Evolutionary conservation across 2,329 filamentous ascomycete genomes (phyloP), one percentile per base, ranked within the genome.

Genomic region (Teratosphaeria zuluensis): DNA sequence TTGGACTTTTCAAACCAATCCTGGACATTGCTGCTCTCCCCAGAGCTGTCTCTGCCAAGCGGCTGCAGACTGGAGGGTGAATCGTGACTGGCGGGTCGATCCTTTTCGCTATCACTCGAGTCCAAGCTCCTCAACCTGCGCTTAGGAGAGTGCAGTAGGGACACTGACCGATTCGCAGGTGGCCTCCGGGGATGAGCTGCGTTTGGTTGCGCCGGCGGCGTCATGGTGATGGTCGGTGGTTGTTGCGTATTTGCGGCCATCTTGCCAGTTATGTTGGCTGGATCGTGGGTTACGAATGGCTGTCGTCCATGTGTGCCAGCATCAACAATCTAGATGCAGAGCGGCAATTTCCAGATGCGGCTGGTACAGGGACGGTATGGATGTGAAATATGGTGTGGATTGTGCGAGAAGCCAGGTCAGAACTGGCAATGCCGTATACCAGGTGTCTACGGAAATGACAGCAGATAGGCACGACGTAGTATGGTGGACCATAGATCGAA

Each of bases 1-100:
- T 81, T 81, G 42, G 75, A 77, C 51, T 72, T 74, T 53, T 80
- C 77, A 56, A 81, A 81, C 79, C 79, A 81, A 53, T 74, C 74
- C 21, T 78, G 77, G 1, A 76, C 77, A 62, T 79, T 78, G 64
- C 78, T 80, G 67, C 77, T 80, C 66, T 80, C 78, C 16, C 76
- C 76, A 0, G 78, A 80, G 60, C 76, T 78, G 57, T 72, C 64
- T 63, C 75, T 75, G 3, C 63, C 65, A 62, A 61, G 65, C 7
- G 74, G 71, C 24, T 72, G 74, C 35, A 72, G 61, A 57, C 72
- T 76, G 21, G 75, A 77, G 0, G 75, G 74, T 8, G 75, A 75
- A 56, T 53, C 61, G 14, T 42, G 57, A 28, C 54, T 56, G 53
- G 48, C 51, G 52, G 58, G 58, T 42, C 63, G 62, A 57, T 54